Evolutionary conservation across 2,329 filamentous ascomycete species (phyloP).

Genomic region (Microcyclospora pomicola): DNA sequence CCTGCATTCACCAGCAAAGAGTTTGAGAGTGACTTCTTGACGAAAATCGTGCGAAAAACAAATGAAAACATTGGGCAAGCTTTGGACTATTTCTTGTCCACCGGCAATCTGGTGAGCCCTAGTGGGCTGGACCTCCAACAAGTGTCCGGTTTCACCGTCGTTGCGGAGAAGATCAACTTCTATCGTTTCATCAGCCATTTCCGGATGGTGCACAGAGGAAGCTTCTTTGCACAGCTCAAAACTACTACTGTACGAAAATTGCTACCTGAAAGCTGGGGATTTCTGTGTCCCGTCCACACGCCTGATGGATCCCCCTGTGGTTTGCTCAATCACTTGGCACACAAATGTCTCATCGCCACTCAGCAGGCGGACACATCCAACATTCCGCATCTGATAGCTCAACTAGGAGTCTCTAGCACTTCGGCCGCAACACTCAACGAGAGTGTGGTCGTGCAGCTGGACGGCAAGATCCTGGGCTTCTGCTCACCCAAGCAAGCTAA

Average conservation of each 20-base stretch:
- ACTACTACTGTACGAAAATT: constrained; percentile 94
- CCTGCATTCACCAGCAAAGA: constrained; percentile 57
- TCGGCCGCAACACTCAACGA: constrained; percentile 70
- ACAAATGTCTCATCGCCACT: constrained; percentile 86
- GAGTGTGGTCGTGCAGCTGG: constrained; percentile 77
- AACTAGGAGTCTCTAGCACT: constrained; percentile 63
- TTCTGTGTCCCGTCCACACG: constrained; percentile 92
- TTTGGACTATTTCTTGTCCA: constrained; percentile 91
- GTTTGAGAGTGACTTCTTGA: constrained; percentile 67
- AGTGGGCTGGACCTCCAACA: constrained; percentile 92
- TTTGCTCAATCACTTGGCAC: constrained; percentile 83
- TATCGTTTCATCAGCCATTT: constrained; percentile 97
- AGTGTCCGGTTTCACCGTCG: constrained; percentile 85
- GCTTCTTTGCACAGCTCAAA: constrained; percentile 95
- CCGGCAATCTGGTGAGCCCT: constrained; percentile 80
- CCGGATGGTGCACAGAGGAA: constrained; percentile 96
- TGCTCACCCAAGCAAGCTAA: constrained; percentile 73
- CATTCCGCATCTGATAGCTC: constrained; percentile 58
- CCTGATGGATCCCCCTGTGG: constrained; percentile 93
- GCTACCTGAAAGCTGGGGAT: constrained; percentile 93
- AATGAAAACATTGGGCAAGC: constrained; percentile 81
- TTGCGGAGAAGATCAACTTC: constrained; percentile 98
- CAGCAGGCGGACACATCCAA: constrained; percentile 57
- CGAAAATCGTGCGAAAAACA: constrained; percentile 62
- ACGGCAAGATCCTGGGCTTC: constrained; percentile 81